Conservation (phyloP, 2,329 filamentous ascomycete species). For the Ustulina deusta region DNA sequence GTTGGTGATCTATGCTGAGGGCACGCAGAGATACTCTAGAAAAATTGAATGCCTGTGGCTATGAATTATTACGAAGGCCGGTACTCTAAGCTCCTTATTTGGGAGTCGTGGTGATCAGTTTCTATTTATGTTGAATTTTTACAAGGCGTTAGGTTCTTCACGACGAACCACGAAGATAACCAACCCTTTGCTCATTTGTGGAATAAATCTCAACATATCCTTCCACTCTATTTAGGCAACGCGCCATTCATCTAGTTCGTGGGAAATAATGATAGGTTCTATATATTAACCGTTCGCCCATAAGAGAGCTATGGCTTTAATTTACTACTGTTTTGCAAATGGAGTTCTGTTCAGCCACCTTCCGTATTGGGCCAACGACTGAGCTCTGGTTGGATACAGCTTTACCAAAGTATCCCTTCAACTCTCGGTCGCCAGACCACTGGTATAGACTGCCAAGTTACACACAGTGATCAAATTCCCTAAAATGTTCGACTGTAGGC, state of each 20-base stretch:
- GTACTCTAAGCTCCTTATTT: not conserved
- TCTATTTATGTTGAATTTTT: conserved; percentile 18
- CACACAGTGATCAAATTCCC: not conserved
- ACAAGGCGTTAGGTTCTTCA: not conserved
- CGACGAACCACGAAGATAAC: not conserved
- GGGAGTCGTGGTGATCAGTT: not conserved
- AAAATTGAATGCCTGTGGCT: not conserved
- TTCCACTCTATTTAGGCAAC: not conserved
- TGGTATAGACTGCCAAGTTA: not conserved
- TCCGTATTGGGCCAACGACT: conserved; percentile 13
- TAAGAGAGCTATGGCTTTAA: not conserved
- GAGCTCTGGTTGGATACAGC: conserved; percentile 18
- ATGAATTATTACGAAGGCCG: not conserved
- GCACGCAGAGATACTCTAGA: not conserved
- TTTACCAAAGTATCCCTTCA: conserved; percentile 2
- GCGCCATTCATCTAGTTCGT: not conserved
- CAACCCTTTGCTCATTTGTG: conserved; percentile 30
- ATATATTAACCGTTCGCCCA: conserved; percentile 21
- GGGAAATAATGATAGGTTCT: too few relatives aligned
- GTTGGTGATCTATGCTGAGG: not conserved
- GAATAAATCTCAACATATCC: conserved; percentile 32
- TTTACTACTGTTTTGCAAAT: not conserved
- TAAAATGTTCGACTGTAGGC: not conserved
- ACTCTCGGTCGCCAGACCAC: not conserved
- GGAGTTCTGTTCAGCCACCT: conserved; percentile 6